These are phyloP conservation scores for Pseudozyma pruni DNA, from an alignment of 1,284 basidiomycete genomes.

Conservation along the genomic window DNA sequence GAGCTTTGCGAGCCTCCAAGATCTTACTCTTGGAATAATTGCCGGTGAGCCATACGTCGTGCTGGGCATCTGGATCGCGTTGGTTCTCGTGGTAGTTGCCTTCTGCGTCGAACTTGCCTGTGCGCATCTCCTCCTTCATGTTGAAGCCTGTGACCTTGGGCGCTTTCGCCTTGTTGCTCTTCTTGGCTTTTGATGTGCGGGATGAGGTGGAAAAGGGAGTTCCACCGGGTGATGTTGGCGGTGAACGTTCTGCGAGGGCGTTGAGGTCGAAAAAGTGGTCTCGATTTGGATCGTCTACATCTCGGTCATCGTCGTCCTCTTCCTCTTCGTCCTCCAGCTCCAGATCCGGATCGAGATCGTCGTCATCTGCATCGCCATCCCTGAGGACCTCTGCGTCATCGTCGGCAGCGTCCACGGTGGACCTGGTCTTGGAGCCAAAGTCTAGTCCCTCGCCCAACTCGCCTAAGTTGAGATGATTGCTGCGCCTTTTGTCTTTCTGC, in stretches of 20 bases:
- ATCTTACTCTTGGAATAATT: constrained; percentile 83
- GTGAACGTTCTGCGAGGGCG: constrained; percentile 52
- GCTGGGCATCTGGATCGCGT: constrained; percentile 84
- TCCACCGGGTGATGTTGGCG: constrained; percentile 47
- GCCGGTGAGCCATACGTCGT: constrained; percentile 95
- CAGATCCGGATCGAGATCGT: constrained; percentile 57
- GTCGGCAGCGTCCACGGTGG: constrained; percentile 52
- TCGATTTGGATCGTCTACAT: constrained; percentile 28
- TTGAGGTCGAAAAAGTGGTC: constrained; percentile 43
- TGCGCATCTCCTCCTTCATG: constrained; percentile 98
- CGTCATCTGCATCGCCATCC: constrained; percentile 24
- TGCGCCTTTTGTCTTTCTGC: constrained; percentile 12
- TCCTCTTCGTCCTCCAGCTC: constrained; percentile 59
- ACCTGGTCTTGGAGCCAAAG: constrained; percentile 52
- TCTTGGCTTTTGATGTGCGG: constrained; percentile 11
- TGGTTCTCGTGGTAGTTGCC: constrained; percentile 85
- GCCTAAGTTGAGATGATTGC: constrained; percentile 72
- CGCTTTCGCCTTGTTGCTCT: constrained; percentile 70
- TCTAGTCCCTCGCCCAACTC: constrained; percentile 78
- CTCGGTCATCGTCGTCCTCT: constrained; percentile 19
- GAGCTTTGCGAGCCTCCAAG: constrained; percentile 76
- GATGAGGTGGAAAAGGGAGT: constrained; percentile 11
- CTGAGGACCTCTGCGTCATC: constrained; percentile 35
- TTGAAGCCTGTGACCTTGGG: constrained; percentile 96
- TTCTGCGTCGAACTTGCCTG: constrained; percentile 94